Base-by-base conservation (phyloP, 495 filamentous ascomycete species). In the Podospora sp. region DNA sequence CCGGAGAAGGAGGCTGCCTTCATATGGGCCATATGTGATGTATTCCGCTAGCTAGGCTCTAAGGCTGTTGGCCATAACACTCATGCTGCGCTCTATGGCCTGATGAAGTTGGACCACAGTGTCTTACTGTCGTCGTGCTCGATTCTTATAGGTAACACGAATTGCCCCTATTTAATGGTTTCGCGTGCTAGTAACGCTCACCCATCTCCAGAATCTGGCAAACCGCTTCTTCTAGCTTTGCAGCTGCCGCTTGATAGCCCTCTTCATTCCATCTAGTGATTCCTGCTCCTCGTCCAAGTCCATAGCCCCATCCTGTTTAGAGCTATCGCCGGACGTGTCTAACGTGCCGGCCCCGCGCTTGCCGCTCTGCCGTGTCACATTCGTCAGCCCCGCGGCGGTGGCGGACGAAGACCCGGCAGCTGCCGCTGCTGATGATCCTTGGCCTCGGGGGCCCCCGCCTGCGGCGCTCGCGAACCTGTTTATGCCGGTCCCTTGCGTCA, bases 321-420 rank as follows among this genome's bases (percentile, higher is more conserved):
- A 84, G n/a, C 86, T 46, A 63, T 89, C 89, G 82, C 33, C 56
- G 73, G 77, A 61, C 21, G 82, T 80, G 20, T 81, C 82, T 53
- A 83, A 77, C 58, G 79, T 79, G 12, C 79, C 79, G 68, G 81
- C 81, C 0, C 76, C 72, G 6, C 79, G 74, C 75, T 83, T 82
- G 9, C 72, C 50, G 14, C 27, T 12, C 6, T 35, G 52, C n/a
- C 36, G 29, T 8, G 50, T 20, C n/a, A 16, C 22, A 16, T 51
- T 60, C 33, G 29, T 27, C 20, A 50, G 21, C 22, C 40, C 55
- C 26, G 24, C 27, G 60, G 27, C 33, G 60, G 27, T 21, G 53
- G 29, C 56, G 50, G 59, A 18, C 36, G 59, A 25, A 36, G 35
- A 18, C 36, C 65, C 57, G 29, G 29, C 55, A 14, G 16, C 49